Evolutionary conservation across 2,329 filamentous ascomycete genomes (phyloP).

Genomic region (Aureobasidium sp.): DNA sequence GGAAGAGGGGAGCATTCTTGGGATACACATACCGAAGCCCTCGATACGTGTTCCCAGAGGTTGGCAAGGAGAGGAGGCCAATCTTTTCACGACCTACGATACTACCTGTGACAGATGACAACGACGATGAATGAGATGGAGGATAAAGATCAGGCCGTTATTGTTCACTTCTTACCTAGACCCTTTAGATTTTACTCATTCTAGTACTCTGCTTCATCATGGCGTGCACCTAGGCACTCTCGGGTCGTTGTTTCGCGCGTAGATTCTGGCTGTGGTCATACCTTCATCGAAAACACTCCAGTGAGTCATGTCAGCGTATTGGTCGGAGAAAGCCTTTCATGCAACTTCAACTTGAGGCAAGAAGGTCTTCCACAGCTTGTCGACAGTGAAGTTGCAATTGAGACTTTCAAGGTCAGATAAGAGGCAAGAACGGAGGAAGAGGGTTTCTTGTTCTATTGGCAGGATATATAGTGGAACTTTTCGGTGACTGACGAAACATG

Average conservation of each 20-base stretch:
- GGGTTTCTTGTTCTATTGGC: not conserved
- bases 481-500: not conserved
- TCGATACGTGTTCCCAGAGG: not conserved
- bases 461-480: not conserved
- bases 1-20: slow-evolving; percentile 77
- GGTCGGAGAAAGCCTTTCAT: not conserved
- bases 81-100: slow-evolving; percentile 11
- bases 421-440: too few species aligned
- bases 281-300: too few species aligned
- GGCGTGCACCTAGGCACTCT: not conserved
- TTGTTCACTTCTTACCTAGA: slow-evolving; percentile 5
- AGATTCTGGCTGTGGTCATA: not conserved
- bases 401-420: too few species aligned
- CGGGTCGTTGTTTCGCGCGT: not conserved
- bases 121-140: not conserved
- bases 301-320: too few species aligned
- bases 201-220: not conserved
- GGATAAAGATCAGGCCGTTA: not conserved
- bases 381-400: too few species aligned
- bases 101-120: not conserved
- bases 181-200: not conserved
- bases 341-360: not conserved
- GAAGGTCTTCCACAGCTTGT: too few species aligned
- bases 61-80: not conserved
- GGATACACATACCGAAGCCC: slow-evolving; percentile 72